These are phyloP conservation scores for Odonthalia washingtoniensis DNA, from an alignment of 31 red algal species.

Conservation along the genomic window DNA sequence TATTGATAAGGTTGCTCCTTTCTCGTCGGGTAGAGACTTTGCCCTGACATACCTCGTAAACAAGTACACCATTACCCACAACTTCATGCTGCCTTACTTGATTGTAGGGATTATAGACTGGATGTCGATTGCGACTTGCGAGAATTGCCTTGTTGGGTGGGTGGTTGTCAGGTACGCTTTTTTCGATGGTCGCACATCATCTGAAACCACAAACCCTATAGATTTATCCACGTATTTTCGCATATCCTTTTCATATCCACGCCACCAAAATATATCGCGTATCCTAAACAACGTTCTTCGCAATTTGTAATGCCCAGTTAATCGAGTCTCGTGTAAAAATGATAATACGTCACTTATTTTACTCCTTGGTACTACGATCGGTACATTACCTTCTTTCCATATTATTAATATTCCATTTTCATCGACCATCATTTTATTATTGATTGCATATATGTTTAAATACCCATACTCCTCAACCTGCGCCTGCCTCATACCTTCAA, in stretches of 20 bases:
- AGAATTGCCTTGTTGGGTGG: conserved; percentile 4
- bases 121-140: conserved; percentile 33
- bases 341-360: not conserved
- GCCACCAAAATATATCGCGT: not conserved
- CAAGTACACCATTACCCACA: conserved; percentile 6
- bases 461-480: not conserved
- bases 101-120: conserved; percentile 9
- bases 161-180: not conserved
- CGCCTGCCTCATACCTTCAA: not conserved
- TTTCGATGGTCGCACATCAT: not conserved
- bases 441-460: not conserved
- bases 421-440: not conserved
- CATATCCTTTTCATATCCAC: not conserved
- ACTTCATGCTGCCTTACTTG: conserved; percentile 16
- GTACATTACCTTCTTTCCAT: not conserved
- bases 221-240: not conserved
- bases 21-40: conserved; percentile 16
- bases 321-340: not conserved
- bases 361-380: not conserved
- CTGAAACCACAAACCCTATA: not conserved
- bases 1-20: not conserved
- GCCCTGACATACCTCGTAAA: conserved; percentile 25
- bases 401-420: not conserved
- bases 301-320: not conserved
- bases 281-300: not conserved